phyloP scores from a whole-genome alignment of 2,329 filamentous ascomycete genomes.

The Penicillium sp. region DNA sequence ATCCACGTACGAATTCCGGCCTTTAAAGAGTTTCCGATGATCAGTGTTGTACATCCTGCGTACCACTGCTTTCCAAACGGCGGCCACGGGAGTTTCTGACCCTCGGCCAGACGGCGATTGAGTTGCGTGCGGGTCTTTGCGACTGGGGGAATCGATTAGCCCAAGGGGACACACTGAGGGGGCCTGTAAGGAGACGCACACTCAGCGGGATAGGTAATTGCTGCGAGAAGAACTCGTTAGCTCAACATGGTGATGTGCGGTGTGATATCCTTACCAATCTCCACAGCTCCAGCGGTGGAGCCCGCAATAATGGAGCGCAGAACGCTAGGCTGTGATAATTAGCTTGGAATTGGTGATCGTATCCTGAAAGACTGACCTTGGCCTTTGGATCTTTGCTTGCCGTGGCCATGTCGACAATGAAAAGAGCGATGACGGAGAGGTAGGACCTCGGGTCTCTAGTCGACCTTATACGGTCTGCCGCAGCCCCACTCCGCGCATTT shows the following conservation, averaged over 20 bases:
- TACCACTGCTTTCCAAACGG: constrained; percentile 95
- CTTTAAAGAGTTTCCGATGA: constrained; percentile 95
- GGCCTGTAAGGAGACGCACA: constrained; percentile 54
- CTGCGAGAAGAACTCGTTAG: constrained; percentile 41
- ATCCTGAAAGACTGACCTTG: constrained; percentile 31
- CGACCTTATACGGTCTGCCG: constrained; percentile 16
- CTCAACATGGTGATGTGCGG: not conserved
- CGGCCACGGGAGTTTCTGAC: constrained; percentile 89
- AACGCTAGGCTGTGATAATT: constrained; percentile 65
- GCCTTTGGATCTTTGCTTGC: constrained; percentile 36
- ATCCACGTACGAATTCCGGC: constrained; percentile 77
- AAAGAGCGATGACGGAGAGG: constrained; percentile 4
- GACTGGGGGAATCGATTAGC: constrained; percentile 51
- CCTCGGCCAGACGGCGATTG: constrained; percentile 76
- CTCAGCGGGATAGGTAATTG: constrained; percentile 92
- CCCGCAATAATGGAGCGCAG: constrained; percentile 89
- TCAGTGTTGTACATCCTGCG: constrained; percentile 92
- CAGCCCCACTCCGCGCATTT: constrained; percentile 18
- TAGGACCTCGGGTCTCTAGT: constrained; percentile 19
- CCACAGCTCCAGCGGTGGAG: constrained; percentile 87
- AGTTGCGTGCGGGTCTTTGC: constrained; percentile 94
- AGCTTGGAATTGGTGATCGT: constrained; percentile 6
- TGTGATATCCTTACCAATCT: constrained; percentile 66
- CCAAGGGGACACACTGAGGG: not conserved
- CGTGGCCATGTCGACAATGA: constrained; percentile 30